Percentiles rank a stretch among this genome's conserved stretches.
These are phyloP conservation scores for Parachlorella kessleri DNA, from an alignment of 139 green algal species.

Conservation along the genomic window DNA sequence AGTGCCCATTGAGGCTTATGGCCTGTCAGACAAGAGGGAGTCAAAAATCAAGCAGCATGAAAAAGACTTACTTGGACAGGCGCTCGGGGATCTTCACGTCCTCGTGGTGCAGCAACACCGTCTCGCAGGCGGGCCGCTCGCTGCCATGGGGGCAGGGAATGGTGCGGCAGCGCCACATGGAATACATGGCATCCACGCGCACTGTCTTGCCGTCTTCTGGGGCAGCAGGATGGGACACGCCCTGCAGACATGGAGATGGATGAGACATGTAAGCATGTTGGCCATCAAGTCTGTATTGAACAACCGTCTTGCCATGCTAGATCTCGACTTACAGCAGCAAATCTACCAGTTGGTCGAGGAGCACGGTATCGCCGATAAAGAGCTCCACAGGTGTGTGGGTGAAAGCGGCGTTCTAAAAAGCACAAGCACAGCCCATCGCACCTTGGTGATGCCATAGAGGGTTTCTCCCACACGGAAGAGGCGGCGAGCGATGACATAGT, in stretches of 20 bases:
- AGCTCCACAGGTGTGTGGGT: too few species aligned
- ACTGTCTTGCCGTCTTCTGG: conserved; percentile 30
- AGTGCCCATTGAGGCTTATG: too few species aligned
- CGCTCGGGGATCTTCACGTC: conserved; percentile 75
- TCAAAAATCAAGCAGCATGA: too few species aligned
- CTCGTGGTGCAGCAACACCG: conserved; percentile 87
- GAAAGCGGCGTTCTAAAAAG: too few species aligned
- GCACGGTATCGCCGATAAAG: too few species aligned
- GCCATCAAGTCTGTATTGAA: too few species aligned
- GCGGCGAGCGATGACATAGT: conserved; percentile 86
- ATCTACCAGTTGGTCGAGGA: too few species aligned
- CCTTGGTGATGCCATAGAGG: conserved; percentile 68
- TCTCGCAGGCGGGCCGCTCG: conserved; percentile 71
- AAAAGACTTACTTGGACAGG: neutral
- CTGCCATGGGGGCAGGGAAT: conserved; percentile 70
- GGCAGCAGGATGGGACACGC: conserved; percentile 47
- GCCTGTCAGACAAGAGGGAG: too few species aligned
- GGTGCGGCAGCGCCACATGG: conserved; percentile 65
- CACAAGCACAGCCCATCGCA: too few species aligned
- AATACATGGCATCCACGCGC: conserved; percentile 54
- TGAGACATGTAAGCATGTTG: too few species aligned
- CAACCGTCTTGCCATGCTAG: too few species aligned
- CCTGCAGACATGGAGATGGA: conserved; percentile 3
- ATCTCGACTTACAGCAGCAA: too few species aligned
- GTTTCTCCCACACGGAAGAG: conserved; percentile 46